phyloP scores from a whole-genome alignment of 2,329 filamentous ascomycete species.

The Neurospora sp. region DNA sequence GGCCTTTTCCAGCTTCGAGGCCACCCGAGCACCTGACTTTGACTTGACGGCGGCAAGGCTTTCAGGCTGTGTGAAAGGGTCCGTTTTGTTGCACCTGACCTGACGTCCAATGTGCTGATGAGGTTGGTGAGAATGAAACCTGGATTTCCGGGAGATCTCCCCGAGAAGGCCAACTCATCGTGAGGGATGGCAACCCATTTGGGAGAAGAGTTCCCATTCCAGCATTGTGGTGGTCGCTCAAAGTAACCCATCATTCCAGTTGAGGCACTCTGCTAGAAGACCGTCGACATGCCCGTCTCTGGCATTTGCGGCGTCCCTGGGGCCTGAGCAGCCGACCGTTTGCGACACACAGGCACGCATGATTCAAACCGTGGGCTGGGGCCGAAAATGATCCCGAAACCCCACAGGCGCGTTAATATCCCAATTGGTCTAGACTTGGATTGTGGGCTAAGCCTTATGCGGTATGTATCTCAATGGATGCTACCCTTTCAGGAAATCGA shows the following conservation, averaged over 20 bases:
- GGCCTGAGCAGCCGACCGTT: conserved; percentile 10
- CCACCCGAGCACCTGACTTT: conserved; percentile 16
- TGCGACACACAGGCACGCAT: conserved; percentile 11
- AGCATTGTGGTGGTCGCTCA: conserved; percentile 7
- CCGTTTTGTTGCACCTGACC: conserved; percentile 7
- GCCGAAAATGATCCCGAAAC: conserved; percentile 9
- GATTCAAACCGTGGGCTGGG: conserved; percentile 6
- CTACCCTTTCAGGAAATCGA: conserved; percentile 8
- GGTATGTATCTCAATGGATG: neutral
- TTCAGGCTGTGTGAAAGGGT: conserved; percentile 2
- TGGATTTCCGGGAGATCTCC: conserved; percentile 12
- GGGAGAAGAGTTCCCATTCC: conserved; percentile 10
- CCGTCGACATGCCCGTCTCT: neutral
- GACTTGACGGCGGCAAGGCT: conserved; percentile 15
- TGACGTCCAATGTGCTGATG: neutral
- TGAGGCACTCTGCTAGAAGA: conserved; percentile 11
- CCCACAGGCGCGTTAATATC: conserved; percentile 7
- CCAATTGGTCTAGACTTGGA: conserved; percentile 6
- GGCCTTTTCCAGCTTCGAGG: conserved; percentile 10
- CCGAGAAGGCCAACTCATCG: conserved; percentile 4
- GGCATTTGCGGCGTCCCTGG: conserved; percentile 1
- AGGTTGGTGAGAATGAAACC: conserved; percentile 2
- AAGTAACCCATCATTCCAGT: conserved; percentile 11
- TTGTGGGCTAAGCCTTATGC: neutral
- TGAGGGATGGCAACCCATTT: conserved; percentile 3